Evolutionary conservation across 208 protist genomes (phyloP), one percentile per base, ranked within the genome.

Genomic region (Balamuthia mandrillaris): DNA sequence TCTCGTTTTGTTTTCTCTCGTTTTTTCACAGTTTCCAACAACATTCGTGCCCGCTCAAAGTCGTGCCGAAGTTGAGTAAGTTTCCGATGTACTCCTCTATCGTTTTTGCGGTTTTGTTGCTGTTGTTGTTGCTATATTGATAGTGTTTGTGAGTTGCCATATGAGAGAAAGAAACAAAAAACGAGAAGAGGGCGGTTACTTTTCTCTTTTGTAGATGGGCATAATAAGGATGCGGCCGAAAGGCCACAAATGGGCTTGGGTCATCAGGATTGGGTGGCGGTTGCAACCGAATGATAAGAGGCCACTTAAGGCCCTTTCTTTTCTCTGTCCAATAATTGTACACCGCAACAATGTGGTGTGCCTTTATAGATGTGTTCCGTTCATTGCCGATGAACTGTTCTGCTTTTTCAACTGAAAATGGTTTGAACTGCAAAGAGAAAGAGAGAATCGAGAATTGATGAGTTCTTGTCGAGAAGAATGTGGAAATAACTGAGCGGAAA

Each of bases 251-350:
- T 7, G 66, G 66, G 29, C 44, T 56, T 5, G 66, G 66, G 42
- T 77, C 66, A 33, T 77, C 66, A 45, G 54, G 54, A 10, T 39
- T 45, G 4, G 66, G 66, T 10, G 66, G 66, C 42, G 49, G 44
- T 12, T 77, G 66, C 27, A 77, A 77, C 37, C 66, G 66, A 39
- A 56, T 45, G 2, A 77, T 3, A 5, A 77, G 66, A 29, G 66
- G 44, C 18, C 54, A 45, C 44, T 77, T 77, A 12, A 39, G 14
- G 29, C 66, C 66, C 54, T 77, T 77, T 33, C 66, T 77, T 45
- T 72, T 72, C 63, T 72, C 47, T 41, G 47, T 72, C 63, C 63
- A 72, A 18, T 72, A 72, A 16, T 72, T 72, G 63, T 72, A 72
- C 63, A 72, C 63, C n/a, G 63, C 37, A 45, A 33, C 63, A 7